Conservation (phyloP, 73 alveolate species). For the Vitrella brassicaformis region DNA sequence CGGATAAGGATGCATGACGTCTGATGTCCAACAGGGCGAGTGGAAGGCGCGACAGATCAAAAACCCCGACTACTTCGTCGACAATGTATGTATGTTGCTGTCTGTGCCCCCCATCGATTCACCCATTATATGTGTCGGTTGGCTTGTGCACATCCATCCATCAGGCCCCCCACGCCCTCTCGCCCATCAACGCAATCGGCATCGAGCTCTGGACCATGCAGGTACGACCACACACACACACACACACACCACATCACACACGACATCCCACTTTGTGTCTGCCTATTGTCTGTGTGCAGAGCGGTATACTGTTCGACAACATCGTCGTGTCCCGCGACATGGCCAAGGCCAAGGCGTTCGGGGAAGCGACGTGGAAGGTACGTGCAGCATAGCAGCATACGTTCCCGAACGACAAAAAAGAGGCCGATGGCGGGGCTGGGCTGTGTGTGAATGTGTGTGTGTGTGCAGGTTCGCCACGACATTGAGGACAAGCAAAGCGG, state of each 20-base stretch:
- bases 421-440: no score
- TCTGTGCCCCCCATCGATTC: not conserved
- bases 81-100: not conserved
- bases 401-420: no score
- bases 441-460: no score
- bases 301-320: constrained; percentile 29
- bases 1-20: no score
- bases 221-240: no score
- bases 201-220: constrained; percentile 34
- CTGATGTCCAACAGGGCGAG: not conserved
- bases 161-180: constrained; percentile 1
- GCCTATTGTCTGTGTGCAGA: no score
- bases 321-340: constrained; percentile 9
- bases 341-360: constrained; percentile 10
- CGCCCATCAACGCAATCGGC: constrained; percentile 18
- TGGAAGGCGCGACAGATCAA: constrained; percentile 31
- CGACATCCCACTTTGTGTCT: no score
- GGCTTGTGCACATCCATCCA: not conserved
- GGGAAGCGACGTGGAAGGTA: constrained; percentile 8
- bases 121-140: not conserved
- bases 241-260: no score
- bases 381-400: no score
- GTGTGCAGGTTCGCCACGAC: no score
- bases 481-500: constrained; percentile 13
- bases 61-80: constrained; percentile 25